phyloP scores from a whole-genome alignment of 176 grass and related monocot species.

The Typha latifolia region DNA sequence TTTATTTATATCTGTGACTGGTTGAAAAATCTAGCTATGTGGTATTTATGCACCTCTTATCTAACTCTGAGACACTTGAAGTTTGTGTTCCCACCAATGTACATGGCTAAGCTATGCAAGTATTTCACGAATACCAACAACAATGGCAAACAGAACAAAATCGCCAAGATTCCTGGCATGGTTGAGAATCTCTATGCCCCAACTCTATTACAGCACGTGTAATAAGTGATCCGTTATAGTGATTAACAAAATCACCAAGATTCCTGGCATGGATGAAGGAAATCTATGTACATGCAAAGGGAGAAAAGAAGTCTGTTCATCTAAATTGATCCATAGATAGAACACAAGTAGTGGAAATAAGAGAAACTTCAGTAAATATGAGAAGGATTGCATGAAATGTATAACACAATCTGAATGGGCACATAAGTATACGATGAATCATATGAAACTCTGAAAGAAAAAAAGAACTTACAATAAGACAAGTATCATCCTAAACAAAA shows the following conservation, averaged over 20 bases:
- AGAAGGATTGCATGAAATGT: not conserved
- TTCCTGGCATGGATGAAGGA: not conserved
- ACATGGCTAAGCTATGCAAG: no score
- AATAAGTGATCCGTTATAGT: not conserved
- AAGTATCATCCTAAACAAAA: constrained; percentile 1
- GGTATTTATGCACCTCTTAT: not conserved
- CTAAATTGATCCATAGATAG: no score
- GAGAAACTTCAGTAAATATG: not conserved
- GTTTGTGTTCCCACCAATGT: no score
- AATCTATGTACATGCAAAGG: no score
- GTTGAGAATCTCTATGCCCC: not conserved
- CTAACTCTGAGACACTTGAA: no score
- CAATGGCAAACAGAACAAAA: no score
- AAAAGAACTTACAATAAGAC: constrained; percentile 1
- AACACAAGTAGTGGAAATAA: not conserved
- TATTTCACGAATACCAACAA: no score
- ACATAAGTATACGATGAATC: not conserved
- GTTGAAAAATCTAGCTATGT: not conserved
- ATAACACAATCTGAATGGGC: not conserved
- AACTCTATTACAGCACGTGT: no score
- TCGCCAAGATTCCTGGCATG: no score
- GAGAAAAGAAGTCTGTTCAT: no score
- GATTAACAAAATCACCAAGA: not conserved
- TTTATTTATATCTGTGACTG: not conserved
- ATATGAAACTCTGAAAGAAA: not conserved